phyloP scores from a whole-genome alignment of 1,139 yeast genomes.

The Blastobotrys elegans region DNA sequence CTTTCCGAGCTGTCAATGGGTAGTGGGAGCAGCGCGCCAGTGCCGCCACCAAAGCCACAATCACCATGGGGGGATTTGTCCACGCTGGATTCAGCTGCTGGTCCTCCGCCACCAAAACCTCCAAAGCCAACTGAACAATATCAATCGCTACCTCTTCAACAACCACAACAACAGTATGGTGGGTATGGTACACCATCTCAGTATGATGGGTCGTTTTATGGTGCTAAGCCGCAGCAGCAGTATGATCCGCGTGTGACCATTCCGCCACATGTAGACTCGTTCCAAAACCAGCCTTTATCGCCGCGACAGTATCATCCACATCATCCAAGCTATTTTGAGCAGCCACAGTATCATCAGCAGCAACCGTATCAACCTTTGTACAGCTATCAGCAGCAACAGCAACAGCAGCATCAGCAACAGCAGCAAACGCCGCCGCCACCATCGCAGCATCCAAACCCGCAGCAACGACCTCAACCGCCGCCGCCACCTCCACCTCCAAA shows the following conservation, averaged over 20 bases:
- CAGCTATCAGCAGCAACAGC: background rate
- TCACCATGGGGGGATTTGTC: conserved; percentile 20
- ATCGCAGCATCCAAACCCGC: conserved; percentile 15
- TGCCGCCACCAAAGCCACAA: conserved; percentile 6
- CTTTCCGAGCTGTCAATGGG: conserved; percentile 24
- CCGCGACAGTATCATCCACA: conserved; percentile 5
- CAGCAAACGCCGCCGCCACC: conserved; percentile 17
- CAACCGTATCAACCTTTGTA: conserved; percentile 8
- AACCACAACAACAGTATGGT: conserved; percentile 19
- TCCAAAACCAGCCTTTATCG: background rate
- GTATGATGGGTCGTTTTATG: conserved; percentile 28
- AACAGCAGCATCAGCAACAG: conserved; percentile 15
- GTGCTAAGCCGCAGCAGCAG: conserved; percentile 2
- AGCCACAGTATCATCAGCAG: conserved; percentile 11
- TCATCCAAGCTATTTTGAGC: background rate
- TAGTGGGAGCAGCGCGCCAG: conserved; percentile 8
- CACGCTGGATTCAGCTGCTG: conserved; percentile 9
- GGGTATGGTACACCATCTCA: conserved; percentile 30
- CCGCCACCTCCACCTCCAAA: conserved; percentile 26
- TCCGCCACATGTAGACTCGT: conserved; percentile 1
- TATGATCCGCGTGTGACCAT: conserved; percentile 1
- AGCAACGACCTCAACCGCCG: conserved; percentile 26
- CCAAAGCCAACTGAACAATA: conserved; percentile 13
- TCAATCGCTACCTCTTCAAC: conserved; percentile 3
- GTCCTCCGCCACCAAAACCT: conserved; percentile 23